These are phyloP conservation scores for Paraurostyla sp. DNA, from an alignment of 73 alveolate species.

Conservation along the genomic window DNA sequence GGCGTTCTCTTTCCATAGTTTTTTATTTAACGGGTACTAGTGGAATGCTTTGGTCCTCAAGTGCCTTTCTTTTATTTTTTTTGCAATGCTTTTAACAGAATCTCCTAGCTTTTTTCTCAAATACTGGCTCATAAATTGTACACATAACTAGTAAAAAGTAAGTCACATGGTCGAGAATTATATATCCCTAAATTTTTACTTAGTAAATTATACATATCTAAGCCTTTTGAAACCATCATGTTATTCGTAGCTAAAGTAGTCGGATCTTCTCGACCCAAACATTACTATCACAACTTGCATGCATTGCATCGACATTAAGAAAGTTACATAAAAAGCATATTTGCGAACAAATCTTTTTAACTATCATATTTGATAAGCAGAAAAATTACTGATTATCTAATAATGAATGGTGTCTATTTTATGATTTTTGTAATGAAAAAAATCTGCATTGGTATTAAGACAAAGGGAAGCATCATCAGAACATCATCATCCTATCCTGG, in stretches of 20 bases:
- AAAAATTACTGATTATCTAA: slow-evolving; percentile 49
- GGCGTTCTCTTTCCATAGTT: neutral
- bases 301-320: slow-evolving; percentile 55
- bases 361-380: neutral
- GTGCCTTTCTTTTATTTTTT: neutral
- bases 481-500: slow-evolving; percentile 36
- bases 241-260: slow-evolving; percentile 16
- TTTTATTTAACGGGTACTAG: neutral
- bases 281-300: slow-evolving; percentile 40
- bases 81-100: neutral
- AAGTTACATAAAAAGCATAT: slow-evolving; percentile 40
- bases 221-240: slow-evolving; percentile 27
- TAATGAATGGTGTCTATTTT: slow-evolving; percentile 42
- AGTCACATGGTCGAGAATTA: slow-evolving; percentile 13
- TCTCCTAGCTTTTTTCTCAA: slow-evolving; percentile 14
- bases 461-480: slow-evolving; percentile 49
- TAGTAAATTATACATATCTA: slow-evolving; percentile 18
- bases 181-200: neutral
- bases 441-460: slow-evolving; percentile 39
- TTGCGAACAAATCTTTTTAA: slow-evolving; percentile 32
- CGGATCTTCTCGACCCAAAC: slow-evolving; percentile 21
- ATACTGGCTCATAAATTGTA: slow-evolving; percentile 45
- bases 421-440: slow-evolving; percentile 6
- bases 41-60: neutral
- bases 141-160: neutral